Percentiles rank a stretch among this genome's conserved stretches.
phyloP scores from a whole-genome alignment of 768 basidiomycete genomes.

The Holtermanniella nyarrowii region DNA sequence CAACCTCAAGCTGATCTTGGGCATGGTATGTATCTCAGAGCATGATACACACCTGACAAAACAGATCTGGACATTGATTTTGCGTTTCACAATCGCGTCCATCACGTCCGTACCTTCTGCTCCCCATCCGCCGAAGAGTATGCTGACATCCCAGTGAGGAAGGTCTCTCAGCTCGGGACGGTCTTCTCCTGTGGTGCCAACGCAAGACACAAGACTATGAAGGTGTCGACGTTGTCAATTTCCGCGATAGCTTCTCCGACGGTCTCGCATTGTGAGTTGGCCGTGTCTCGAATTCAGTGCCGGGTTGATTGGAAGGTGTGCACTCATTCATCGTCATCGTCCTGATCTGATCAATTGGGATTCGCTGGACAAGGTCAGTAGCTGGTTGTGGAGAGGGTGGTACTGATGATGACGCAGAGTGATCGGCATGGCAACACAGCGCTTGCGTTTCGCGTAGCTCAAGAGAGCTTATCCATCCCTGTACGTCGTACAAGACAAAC shows the following conservation, averaged over 20 bases:
- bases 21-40: constrained; percentile 26
- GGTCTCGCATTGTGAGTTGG: constrained; percentile 78
- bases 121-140: no score
- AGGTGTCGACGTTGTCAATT: constrained; percentile 88
- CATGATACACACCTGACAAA: background rate
- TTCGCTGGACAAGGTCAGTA: constrained; percentile 60
- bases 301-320: no score
- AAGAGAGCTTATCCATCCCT: constrained; percentile 79
- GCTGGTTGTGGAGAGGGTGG: background rate
- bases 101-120: constrained; percentile 64
- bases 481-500: constrained; percentile 46
- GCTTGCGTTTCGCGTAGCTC: constrained; percentile 78
- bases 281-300: no score
- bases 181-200: constrained; percentile 94
- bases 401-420: constrained; percentile 44
- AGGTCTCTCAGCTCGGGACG: constrained; percentile 96
- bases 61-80: constrained; percentile 90
- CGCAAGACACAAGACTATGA: constrained; percentile 84
- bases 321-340: constrained; percentile 92
- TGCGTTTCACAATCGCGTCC: constrained; percentile 95
- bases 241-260: constrained; percentile 84
- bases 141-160: constrained; percentile 61
- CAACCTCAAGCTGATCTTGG: constrained; percentile 95
- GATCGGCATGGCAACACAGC: constrained; percentile 74
- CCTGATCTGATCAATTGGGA: constrained; percentile 90